These are phyloP conservation scores for Ormosia emarginata DNA, from an alignment of 306 rosid species.

Conservation along the genomic window DNA sequence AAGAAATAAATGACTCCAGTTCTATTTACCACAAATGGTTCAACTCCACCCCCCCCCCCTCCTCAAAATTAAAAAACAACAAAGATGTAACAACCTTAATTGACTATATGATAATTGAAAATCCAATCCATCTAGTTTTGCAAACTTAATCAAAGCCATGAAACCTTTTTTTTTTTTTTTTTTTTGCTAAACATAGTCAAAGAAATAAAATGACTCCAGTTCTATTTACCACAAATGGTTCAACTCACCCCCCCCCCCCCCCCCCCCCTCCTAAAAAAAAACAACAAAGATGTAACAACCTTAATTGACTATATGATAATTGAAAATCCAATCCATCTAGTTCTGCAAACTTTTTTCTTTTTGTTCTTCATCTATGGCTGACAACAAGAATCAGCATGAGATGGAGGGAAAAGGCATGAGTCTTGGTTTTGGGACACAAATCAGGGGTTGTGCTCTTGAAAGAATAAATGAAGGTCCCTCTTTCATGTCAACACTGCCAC, in stretches of 20 bases:
- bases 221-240: too few relatives aligned
- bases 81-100: background rate
- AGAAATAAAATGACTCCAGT: too few relatives aligned
- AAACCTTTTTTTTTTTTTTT: background rate
- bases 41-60: too few relatives aligned
- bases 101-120: background rate
- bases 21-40: too few relatives aligned
- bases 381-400: background rate
- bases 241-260: too few relatives aligned
- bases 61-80: too few relatives aligned
- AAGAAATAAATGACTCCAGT: too few relatives aligned
- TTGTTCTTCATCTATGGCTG: background rate
- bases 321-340: background rate
- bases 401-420: conserved; percentile 30
- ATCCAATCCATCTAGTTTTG: background rate
- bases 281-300: background rate
- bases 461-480: conserved; percentile 56
- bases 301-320: background rate
- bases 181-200: too few relatives aligned
- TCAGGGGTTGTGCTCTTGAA: conserved; percentile 51
- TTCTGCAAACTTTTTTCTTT: background rate
- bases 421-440: conserved; percentile 41
- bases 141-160: too few relatives aligned
- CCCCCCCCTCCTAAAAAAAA: too few relatives aligned
- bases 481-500: conserved; percentile 44